Evolutionary conservation across 108 stramenopile species (phyloP).

Genomic region (Stephanodiscus minutulus): DNA sequence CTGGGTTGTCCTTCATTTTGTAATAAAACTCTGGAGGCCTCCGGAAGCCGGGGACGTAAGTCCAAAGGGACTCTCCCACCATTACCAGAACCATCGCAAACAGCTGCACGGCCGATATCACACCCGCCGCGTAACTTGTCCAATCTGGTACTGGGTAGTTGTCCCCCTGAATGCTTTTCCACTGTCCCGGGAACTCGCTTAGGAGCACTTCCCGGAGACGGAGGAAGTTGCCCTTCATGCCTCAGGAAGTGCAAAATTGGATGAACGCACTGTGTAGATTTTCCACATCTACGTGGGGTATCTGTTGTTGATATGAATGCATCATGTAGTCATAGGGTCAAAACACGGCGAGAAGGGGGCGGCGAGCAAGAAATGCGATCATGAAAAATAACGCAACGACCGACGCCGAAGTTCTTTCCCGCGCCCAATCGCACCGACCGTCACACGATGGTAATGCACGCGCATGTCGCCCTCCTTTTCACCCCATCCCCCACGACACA

Average conservation of each 20-base stretch:
- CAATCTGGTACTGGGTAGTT: conserved; percentile 47
- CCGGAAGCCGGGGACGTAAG: conserved; percentile 35
- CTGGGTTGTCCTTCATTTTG: conserved; percentile 48
- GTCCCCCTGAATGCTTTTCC: conserved; percentile 40
- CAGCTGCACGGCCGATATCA: conserved; percentile 42
- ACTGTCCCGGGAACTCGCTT: conserved; percentile 48
- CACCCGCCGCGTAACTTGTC: conserved; percentile 23
- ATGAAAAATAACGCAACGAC: no score
- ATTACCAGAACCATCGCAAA: conserved; percentile 33
- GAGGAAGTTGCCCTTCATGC: conserved; percentile 53
- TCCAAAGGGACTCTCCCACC: conserved; percentile 46
- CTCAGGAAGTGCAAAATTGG: conserved; percentile 55
- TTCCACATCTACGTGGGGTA: conserved; percentile 11
- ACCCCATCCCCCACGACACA: no score
- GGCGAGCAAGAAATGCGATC: neutral
- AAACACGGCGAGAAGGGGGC: neutral
- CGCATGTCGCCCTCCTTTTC: no score
- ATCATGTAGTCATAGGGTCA: neutral
- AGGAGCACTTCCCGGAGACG: conserved; percentile 38
- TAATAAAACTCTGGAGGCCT: conserved; percentile 45
- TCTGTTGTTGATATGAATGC: neutral
- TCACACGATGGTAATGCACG: no score
- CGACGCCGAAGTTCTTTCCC: no score
- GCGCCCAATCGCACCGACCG: no score
- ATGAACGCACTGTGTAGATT: conserved; percentile 35